Evolutionary conservation across 139 green algal genomes (phyloP).

Genomic region (Penium margaritaceum): DNA sequence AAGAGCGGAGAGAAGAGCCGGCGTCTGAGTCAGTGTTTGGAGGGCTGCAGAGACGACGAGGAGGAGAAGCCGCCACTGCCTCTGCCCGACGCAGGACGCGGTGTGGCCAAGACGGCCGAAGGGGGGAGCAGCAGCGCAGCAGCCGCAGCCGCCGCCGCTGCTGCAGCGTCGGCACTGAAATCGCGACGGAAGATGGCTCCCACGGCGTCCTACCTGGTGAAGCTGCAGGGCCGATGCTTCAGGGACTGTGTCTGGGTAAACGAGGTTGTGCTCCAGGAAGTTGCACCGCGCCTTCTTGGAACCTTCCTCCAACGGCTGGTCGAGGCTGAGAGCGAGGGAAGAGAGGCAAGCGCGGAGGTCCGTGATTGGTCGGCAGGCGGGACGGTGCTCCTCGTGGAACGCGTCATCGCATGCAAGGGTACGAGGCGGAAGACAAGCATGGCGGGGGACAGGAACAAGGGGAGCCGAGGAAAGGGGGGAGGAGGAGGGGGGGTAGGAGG

Average conservation of each 20-base stretch:
- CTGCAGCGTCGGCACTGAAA: background rate
- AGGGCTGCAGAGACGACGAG: background rate
- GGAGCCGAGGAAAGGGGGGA: background rate
- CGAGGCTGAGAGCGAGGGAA: background rate
- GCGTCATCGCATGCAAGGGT: too few relatives aligned
- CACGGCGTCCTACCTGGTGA: constrained; percentile 9
- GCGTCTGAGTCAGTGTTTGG: background rate
- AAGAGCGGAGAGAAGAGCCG: background rate
- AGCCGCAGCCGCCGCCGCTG: background rate
- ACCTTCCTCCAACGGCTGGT: background rate
- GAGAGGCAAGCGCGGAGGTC: background rate
- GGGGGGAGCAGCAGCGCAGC: background rate
- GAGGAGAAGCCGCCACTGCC: background rate
- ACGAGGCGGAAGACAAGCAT: too few relatives aligned
- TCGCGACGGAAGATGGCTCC: background rate
- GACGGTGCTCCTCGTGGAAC: too few relatives aligned
- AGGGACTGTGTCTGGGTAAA: constrained; percentile 2
- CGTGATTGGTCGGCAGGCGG: too few relatives aligned
- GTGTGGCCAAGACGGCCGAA: background rate
- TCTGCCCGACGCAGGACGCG: background rate
- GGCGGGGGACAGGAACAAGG: too few relatives aligned
- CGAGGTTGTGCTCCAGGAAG: background rate
- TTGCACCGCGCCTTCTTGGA: background rate
- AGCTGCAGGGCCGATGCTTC: background rate
- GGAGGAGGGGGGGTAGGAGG: constrained; percentile 2